Evolutionary conservation across 176 grass and related monocot genomes (phyloP).

Genomic region (Microstegium vimineum): DNA sequence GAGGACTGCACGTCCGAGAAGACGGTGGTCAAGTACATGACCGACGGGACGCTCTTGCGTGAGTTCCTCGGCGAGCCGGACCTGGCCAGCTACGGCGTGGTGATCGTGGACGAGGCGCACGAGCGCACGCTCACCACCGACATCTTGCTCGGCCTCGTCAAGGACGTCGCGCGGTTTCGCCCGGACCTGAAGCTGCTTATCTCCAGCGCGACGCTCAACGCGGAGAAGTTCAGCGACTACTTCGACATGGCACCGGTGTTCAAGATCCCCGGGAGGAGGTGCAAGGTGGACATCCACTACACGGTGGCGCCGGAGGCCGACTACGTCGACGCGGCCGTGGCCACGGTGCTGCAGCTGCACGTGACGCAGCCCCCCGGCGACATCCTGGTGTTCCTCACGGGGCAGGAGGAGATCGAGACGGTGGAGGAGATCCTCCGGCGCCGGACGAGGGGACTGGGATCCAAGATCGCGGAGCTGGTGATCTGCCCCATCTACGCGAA

Average conservation of each 20-base stretch:
- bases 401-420: conserved; percentile 73
- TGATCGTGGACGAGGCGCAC: conserved; percentile 77
- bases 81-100: conserved; percentile 55
- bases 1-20: conserved; percentile 71
- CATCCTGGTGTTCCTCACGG: conserved; percentile 69
- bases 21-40: conserved; percentile 60
- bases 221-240: conserved; percentile 57
- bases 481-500: conserved; percentile 49
- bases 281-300: conserved; percentile 58
- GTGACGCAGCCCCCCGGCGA: conserved; percentile 39
- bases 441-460: conserved; percentile 24
- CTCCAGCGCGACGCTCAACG: conserved; percentile 65
- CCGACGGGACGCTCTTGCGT: conserved; percentile 57
- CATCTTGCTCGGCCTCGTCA: conserved; percentile 68
- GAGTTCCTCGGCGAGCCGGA: conserved; percentile 63
- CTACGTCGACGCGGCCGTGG: conserved; percentile 48
- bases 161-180: conserved; percentile 44
- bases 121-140: conserved; percentile 60
- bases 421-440: conserved; percentile 46
- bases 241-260: conserved; percentile 56
- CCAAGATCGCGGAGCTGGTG: conserved; percentile 44
- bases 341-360: conserved; percentile 57
- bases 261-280: conserved; percentile 49
- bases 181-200: conserved; percentile 59
- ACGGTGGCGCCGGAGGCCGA: conserved; percentile 52